Evolutionary conservation across 208 protist genomes (phyloP).

Genomic region (Strigomonas culicis): DNA sequence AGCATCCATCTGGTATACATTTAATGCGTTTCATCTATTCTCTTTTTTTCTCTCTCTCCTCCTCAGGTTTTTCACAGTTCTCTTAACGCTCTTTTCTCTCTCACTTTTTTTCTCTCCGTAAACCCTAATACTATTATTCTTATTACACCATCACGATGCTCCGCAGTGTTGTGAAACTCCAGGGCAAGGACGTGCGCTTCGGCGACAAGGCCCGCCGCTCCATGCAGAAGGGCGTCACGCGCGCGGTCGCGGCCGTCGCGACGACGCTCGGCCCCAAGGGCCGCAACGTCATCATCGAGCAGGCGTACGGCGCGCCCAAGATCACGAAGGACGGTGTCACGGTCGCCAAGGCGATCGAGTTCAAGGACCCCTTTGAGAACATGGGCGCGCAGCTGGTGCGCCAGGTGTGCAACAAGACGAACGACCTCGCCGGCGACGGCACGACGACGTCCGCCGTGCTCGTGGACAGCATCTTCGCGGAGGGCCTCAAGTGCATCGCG

Average conservation of each 20-base stretch:
- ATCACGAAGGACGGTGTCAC: constrained; percentile 99
- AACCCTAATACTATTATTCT: background rate
- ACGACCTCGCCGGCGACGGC: constrained; percentile 98
- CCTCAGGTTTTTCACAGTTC: constrained; percentile 9
- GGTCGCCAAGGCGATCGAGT: constrained; percentile 98
- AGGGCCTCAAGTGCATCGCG: constrained; percentile 97
- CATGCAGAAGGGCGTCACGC: constrained; percentile 96
- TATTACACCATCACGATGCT: constrained; percentile 7
- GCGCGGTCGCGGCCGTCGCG: constrained; percentile 95
- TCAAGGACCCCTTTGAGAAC: constrained; percentile 97
- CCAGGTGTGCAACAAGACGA: constrained; percentile 97
- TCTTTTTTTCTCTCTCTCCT: constrained; percentile 11
- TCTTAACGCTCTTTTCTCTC: constrained; percentile 5
- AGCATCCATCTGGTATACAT: too few relatives aligned
- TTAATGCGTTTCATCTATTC: background rate
- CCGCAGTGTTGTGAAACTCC: constrained; percentile 2
- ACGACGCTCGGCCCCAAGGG: constrained; percentile 99
- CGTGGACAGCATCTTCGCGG: constrained; percentile 96
- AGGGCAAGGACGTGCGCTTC: constrained; percentile 95
- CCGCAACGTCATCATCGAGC: constrained; percentile 98
- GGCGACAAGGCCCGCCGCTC: constrained; percentile 86
- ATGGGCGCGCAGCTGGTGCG: constrained; percentile 97
- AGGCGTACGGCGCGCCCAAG: constrained; percentile 96
- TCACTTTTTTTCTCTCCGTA: constrained; percentile 1
- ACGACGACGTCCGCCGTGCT: constrained; percentile 99